Evolutionary conservation across 441 rosid species (phyloP).

Genomic region (Francoa sonchifolia): DNA sequence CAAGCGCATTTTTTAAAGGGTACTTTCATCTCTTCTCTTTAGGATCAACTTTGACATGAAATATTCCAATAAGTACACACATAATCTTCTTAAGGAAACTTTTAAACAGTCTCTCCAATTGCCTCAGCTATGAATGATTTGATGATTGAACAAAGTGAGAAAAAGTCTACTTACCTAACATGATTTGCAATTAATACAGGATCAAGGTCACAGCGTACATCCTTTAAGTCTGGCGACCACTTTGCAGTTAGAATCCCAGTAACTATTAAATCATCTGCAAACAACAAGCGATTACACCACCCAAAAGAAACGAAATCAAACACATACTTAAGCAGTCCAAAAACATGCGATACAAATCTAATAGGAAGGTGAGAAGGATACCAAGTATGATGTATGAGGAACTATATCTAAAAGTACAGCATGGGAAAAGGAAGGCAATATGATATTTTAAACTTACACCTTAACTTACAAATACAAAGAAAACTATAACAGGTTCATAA

Average conservation of each 20-base stretch:
- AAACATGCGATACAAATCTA: too few species aligned
- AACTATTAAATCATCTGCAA: constrained; percentile 78
- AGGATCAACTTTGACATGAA: too few species aligned
- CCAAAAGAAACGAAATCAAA: constrained; percentile 1
- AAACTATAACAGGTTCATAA: neutral
- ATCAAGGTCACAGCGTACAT: constrained; percentile 91
- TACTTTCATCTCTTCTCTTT: too few species aligned
- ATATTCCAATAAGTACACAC: too few species aligned
- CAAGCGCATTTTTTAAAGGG: too few species aligned
- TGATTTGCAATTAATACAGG: constrained; percentile 78
- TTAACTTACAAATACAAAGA: too few species aligned
- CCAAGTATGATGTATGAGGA: too few species aligned
- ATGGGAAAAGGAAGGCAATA: too few species aligned
- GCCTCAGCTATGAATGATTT: neutral
- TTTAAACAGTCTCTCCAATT: neutral
- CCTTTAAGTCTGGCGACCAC: constrained; percentile 93
- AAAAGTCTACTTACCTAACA: constrained; percentile 42
- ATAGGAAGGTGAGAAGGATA: too few species aligned
- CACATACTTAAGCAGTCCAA: too few species aligned
- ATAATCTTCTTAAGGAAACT: neutral
- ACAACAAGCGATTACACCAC: neutral
- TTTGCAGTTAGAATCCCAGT: constrained; percentile 83
- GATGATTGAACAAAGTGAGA: constrained; percentile 2
- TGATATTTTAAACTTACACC: too few species aligned
- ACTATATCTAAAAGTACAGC: too few species aligned